Evolutionary conservation across 2,329 filamentous ascomycete genomes (phyloP).

Genomic region (Colletotrichum sp.): DNA sequence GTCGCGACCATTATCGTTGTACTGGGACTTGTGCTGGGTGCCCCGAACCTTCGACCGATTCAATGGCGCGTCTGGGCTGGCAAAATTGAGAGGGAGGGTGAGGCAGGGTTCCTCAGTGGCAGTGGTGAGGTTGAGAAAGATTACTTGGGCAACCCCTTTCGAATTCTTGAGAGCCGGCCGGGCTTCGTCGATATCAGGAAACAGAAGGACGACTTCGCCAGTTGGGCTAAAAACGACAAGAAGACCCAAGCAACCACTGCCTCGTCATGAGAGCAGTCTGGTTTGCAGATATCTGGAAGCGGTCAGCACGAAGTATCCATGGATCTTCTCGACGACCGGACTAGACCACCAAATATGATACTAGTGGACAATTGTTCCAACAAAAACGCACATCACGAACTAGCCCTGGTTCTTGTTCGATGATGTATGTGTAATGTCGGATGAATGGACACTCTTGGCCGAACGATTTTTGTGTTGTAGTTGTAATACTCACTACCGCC

Average conservation of each 20-base stretch:
- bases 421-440: background rate
- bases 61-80: slow-evolving; percentile 83
- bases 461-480: background rate
- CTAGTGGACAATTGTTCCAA: background rate
- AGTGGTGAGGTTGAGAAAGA: slow-evolving; percentile 73
- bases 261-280: background rate
- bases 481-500: background rate
- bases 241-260: slow-evolving; percentile 12
- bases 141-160: slow-evolving; percentile 80
- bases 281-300: background rate
- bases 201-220: slow-evolving; percentile 77
- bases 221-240: slow-evolving; percentile 64
- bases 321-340: background rate
- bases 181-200: slow-evolving; percentile 90
- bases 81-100: slow-evolving; percentile 80
- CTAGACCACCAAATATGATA: background rate
- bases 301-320: background rate
- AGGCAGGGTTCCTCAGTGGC: slow-evolving; percentile 59
- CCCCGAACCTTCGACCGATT: slow-evolving; percentile 83
- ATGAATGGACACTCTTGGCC: background rate
- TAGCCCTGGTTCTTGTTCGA: background rate
- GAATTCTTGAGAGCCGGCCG: slow-evolving; percentile 76
- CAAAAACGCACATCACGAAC: background rate
- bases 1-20: slow-evolving; percentile 81
- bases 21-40: slow-evolving; percentile 79